Percentiles rank a stretch among this genome's conserved stretches.
Conservation (phyloP, 257 asterid species). For the Solanum raphanifolium region DNA sequence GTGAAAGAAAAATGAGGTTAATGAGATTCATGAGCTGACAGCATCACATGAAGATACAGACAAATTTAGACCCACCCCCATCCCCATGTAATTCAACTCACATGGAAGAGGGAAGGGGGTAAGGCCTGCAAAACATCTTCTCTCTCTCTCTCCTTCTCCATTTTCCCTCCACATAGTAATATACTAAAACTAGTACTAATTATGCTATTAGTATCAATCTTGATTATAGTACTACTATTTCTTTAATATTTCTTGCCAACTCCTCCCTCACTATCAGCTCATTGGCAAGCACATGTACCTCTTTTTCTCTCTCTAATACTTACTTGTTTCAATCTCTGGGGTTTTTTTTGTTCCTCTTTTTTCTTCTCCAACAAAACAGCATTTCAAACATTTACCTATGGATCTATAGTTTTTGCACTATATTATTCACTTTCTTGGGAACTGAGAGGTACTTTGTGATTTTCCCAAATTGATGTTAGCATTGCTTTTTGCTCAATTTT, state of each 20-base stretch:
- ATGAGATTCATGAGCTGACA: constrained; percentile 35
- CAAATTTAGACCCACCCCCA: constrained; percentile 40
- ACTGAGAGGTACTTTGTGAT: neutral
- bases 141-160: neutral
- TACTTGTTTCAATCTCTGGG: neutral
- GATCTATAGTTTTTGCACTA: constrained; percentile 23
- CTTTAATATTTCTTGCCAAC: constrained; percentile 10
- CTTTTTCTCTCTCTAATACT: neutral
- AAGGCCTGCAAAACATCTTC: constrained; percentile 9
- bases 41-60: constrained; percentile 51
- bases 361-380: neutral
- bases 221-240: neutral
- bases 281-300: constrained; percentile 14
- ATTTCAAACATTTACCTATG: constrained; percentile 7
- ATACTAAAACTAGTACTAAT: neutral
- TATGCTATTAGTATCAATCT: neutral
- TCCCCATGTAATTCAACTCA: constrained; percentile 23
- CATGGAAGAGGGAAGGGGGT: constrained; percentile 38
- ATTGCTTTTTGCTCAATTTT: constrained; percentile 6
- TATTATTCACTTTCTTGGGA: constrained; percentile 1
- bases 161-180: neutral
- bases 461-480: neutral
- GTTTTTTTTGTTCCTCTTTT: neutral
- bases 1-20: neutral
- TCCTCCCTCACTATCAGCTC: neutral